These are phyloP conservation scores for Fusarium torulosum DNA, from an alignment of 2,329 filamentous ascomycete genomes.

Conservation along the genomic window DNA sequence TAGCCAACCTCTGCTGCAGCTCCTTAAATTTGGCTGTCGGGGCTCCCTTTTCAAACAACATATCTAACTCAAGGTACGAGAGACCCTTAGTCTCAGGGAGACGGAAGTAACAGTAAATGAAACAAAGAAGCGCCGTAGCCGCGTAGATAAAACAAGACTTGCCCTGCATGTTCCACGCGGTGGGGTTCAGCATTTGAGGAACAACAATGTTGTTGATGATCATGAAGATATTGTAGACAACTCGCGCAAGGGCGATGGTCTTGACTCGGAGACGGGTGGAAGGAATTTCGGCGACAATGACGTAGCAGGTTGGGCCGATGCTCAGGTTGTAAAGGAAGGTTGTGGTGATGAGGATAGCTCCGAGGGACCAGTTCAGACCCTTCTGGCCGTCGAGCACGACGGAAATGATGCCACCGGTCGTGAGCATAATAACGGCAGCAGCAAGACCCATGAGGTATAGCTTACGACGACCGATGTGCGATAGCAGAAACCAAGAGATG, in stretches of 20 bases:
- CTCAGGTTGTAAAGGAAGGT: slow-evolving; percentile 53
- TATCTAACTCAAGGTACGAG: slow-evolving; percentile 46
- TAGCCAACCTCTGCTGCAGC: slow-evolving; percentile 30
- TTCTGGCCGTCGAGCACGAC: slow-evolving; percentile 46
- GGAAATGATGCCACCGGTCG: slow-evolving; percentile 55
- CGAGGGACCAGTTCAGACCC: slow-evolving; percentile 52
- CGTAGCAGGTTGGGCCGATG: slow-evolving; percentile 48
- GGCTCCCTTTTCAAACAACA: slow-evolving; percentile 46
- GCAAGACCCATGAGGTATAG: slow-evolving; percentile 55
- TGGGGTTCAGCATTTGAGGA: slow-evolving; percentile 46
- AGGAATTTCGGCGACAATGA: slow-evolving; percentile 55
- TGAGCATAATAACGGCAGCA: slow-evolving; percentile 50
- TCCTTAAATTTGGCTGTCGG: slow-evolving; percentile 50
- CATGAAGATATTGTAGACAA: slow-evolving; percentile 34
- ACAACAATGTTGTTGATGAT: slow-evolving; percentile 46
- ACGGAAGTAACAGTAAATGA: slow-evolving; percentile 46
- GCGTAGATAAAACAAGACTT: slow-evolving; percentile 45
- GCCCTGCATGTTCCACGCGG: slow-evolving; percentile 43
- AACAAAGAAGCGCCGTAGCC: slow-evolving; percentile 34
- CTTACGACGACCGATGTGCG: slow-evolving; percentile 54
- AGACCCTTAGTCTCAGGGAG: slow-evolving; percentile 46
- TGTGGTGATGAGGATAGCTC: slow-evolving; percentile 56
- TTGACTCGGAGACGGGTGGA: slow-evolving; percentile 56
- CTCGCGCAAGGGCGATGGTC: slow-evolving; percentile 55
- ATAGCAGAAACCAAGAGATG: slow-evolving; percentile 56